Evolutionary conservation across 2,329 filamentous ascomycete species (phyloP), one percentile per base, ranked within the genome.

Genomic region (Monosporascus sp.): DNA sequence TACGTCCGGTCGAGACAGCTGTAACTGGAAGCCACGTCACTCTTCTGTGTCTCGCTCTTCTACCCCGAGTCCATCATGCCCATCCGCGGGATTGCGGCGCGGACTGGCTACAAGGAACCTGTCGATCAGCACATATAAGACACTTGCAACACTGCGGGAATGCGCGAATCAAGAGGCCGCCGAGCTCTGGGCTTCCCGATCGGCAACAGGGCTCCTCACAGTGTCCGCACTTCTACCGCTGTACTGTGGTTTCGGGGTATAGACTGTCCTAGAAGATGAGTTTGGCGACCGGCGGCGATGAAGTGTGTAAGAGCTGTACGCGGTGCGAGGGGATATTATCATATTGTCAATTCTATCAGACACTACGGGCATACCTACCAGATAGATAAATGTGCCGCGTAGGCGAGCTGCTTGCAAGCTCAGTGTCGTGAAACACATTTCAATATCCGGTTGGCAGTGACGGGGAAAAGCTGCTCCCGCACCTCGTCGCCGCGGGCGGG

Each of bases 361-460:
- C 5, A 14, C 31, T 34, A 5, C 31, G 9, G 31, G 31, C 9
- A 14, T 34, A 5, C 31, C 31, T 14, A 34, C 31, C 11, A 14
- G 31, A 34, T 14, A 34, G 31, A 34, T 34, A 34, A 2, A 14
- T 14, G 31, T 5, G 4, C 3, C 31, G 9, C 31, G 31, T 2
- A 14, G 9, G 31, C 11, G 31, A 34, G 14, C 9, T 5, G 3
- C 31, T 34, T 34, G 9, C 11, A 14, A 34, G 31, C 5, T n/a
- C 9, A 5, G 31, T 34, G 68, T 48, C 1, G 64, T 59, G 3
- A 66, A 61, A 1, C 56, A 58, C 20, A 62, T 62, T 62, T 1
- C 67, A 65, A 49, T 64, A 62, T 11, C 66, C 64, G 2, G 64
- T 53, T 69, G 66, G 52, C 68, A 68, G 49, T 66, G 22, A 68